Evolutionary conservation across 306 rosid species (phyloP), one percentile per base, ranked within the genome.

Genomic region (Rosa chinensis): DNA sequence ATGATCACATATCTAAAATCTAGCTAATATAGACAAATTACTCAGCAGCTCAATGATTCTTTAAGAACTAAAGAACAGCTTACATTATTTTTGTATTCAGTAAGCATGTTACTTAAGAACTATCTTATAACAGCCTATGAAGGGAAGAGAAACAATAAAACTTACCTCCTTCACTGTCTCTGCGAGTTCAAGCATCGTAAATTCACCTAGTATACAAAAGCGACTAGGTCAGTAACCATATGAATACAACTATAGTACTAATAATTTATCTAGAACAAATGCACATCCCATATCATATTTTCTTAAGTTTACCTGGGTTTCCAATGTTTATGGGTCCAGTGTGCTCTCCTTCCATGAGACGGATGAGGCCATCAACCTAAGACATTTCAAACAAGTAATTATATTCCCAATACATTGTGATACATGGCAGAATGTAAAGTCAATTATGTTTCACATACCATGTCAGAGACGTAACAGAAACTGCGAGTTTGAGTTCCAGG

Each of bases 401-500:
- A 75, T 47, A 32, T 73, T 68, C 61, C 11, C 3, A n/a, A 58
- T 28, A 39, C n/a, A 52, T 12, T 42, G 25, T 8, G n/a, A 40
- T 1, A 44, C 71, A 45, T 23, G 25, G 61, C 17, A 61, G 69
- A 63, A 49, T 17, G 43, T 14, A 61, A 64, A 77, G 23, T 53
- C 56, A 67, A 25, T 53, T 3, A 12, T 43, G 62, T 35, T 50
- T 73, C 62, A 72, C 62, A 73, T 80, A 92, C 97, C 96, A 92
- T 82, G 82, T 93, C 96, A 37, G 92, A 88, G 73, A 93, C 96
- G 77, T 74, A 93, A 70, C 97, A 93, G 85, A 93, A 93, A 82
- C 97, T 93, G 68, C 97, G 94, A 75, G 97, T 90, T 75, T 93
- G 97, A 37, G 97, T 89, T 80, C 97, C 97, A 6, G 96, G 96